Evolutionary conservation across 2,329 filamentous ascomycete genomes (phyloP).

Genomic region (Fusarium pseudoanthophilum): DNA sequence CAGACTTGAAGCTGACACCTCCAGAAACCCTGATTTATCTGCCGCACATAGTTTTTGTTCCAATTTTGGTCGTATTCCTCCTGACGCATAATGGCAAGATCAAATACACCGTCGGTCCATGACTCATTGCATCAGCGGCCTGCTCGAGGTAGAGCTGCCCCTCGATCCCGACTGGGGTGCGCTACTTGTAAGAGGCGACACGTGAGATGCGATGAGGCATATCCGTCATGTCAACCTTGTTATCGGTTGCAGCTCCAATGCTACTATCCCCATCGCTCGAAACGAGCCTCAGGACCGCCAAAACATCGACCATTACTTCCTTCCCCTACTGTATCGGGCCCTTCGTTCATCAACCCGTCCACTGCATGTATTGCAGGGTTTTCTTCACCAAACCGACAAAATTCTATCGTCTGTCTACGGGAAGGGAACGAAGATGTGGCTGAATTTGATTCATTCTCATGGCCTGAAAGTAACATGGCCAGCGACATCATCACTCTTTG

Average conservation of each 20-base stretch:
- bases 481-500: neutral
- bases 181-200: neutral
- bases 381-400: neutral
- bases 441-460: neutral
- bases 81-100: neutral
- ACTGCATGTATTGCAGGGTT: neutral
- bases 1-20: neutral
- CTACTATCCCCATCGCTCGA: neutral
- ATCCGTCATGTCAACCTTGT: constrained; percentile 1
- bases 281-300: rapidly evolving
- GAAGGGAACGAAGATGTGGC: neutral
- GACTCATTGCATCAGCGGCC: neutral
- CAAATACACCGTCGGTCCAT: neutral
- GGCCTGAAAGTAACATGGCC: neutral
- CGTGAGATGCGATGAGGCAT: constrained; percentile 1
- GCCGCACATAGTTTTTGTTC: neutral
- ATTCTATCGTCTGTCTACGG: neutral
- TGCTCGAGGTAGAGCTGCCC: neutral
- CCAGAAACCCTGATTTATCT: too few species aligned
- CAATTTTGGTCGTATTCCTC: rapidly evolving
- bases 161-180: constrained; percentile 2
- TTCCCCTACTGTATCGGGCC: neutral
- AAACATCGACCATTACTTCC: neutral
- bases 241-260: neutral
- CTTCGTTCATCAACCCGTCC: neutral